Conservation (phyloP, 164 flowering plant species). For the Liriodendron chinense region DNA sequence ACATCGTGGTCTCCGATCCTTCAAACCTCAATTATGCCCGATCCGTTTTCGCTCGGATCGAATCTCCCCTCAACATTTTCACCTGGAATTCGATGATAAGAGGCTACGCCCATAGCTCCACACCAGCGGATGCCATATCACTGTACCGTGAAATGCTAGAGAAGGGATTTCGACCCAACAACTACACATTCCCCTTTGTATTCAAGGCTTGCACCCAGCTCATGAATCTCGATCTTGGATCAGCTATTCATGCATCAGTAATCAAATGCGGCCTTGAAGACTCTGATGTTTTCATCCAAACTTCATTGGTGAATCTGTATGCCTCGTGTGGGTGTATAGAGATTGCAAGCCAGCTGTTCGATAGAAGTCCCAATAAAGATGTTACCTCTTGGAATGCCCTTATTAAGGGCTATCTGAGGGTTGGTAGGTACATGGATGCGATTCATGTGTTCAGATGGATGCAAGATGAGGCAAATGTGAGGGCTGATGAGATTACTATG, state of each 20-base stretch:
- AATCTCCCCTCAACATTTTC: constrained; percentile 19
- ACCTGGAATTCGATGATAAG: constrained; percentile 36
- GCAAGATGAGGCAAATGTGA: constrained; percentile 16
- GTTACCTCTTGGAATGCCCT: constrained; percentile 34
- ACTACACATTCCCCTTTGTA: constrained; percentile 30
- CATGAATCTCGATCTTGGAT: constrained; percentile 20
- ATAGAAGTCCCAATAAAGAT: constrained; percentile 21
- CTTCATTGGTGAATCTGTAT: constrained; percentile 24
- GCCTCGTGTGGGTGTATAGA: constrained; percentile 24
- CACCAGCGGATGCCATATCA: constrained; percentile 13
- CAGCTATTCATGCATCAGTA: constrained; percentile 16
- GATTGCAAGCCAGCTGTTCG: constrained; percentile 22
- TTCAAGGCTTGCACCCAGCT: constrained; percentile 25
- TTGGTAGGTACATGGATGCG: constrained; percentile 17
- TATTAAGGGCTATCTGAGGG: constrained; percentile 26
- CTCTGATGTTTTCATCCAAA: constrained; percentile 26
- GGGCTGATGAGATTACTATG: constrained; percentile 28
- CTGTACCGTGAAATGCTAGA: constrained; percentile 14
- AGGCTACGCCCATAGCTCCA: constrained; percentile 25
- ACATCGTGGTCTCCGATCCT: constrained; percentile 15
- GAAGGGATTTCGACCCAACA: constrained; percentile 23
- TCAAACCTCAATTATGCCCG: constrained; percentile 23
- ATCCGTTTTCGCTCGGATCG: constrained; percentile 13
- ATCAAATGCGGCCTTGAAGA: constrained; percentile 23
- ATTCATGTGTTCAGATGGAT: constrained; percentile 19